A percentile compares a stretch with the other conserved stretches of the same genome.
phyloP scores from a whole-genome alignment of 2,329 filamentous ascomycete genomes.

The Diaporthe helianthi region DNA sequence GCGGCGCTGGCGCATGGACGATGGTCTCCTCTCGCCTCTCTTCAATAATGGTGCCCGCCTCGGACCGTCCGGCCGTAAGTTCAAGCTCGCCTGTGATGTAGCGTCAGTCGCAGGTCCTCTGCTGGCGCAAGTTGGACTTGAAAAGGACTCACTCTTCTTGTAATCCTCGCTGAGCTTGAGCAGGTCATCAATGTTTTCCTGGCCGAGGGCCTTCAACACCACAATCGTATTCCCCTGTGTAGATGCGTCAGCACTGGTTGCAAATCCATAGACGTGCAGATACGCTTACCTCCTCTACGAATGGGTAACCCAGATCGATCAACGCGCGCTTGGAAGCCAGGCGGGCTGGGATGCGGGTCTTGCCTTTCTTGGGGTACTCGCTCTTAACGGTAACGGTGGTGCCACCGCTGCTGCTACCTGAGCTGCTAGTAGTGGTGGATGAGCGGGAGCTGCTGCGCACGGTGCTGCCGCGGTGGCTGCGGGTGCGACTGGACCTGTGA shows the following conservation, averaged over 20 bases:
- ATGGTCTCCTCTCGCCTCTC: constrained; percentile 56
- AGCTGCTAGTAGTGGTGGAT: constrained; percentile 52
- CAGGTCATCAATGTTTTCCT: constrained; percentile 90
- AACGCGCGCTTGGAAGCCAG: constrained; percentile 83
- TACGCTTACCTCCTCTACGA: constrained; percentile 76
- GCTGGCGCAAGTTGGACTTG: background rate
- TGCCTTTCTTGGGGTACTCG: constrained; percentile 82
- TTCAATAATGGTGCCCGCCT: constrained; percentile 49
- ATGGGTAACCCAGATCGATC: constrained; percentile 85
- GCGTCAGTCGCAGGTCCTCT: constrained; percentile 5
- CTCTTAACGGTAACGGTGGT: constrained; percentile 57
- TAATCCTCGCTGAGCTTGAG: constrained; percentile 84
- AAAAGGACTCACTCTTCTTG: constrained; percentile 59
- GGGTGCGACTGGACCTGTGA: constrained; percentile 46
- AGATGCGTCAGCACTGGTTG: constrained; percentile 44
- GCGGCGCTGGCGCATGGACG: constrained; percentile 42
- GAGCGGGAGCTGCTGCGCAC: constrained; percentile 50
- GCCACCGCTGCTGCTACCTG: constrained; percentile 55
- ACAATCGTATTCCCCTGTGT: constrained; percentile 80
- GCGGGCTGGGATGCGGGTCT: constrained; percentile 84
- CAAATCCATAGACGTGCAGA: background rate
- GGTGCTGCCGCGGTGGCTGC: constrained; percentile 45
- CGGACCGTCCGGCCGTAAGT: constrained; percentile 53
- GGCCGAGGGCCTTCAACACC: constrained; percentile 83
- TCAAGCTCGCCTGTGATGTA: constrained; percentile 50